These are phyloP conservation scores for Quercus tomentella DNA, from an alignment of 331 rosid genomes.

Conservation along the genomic window DNA sequence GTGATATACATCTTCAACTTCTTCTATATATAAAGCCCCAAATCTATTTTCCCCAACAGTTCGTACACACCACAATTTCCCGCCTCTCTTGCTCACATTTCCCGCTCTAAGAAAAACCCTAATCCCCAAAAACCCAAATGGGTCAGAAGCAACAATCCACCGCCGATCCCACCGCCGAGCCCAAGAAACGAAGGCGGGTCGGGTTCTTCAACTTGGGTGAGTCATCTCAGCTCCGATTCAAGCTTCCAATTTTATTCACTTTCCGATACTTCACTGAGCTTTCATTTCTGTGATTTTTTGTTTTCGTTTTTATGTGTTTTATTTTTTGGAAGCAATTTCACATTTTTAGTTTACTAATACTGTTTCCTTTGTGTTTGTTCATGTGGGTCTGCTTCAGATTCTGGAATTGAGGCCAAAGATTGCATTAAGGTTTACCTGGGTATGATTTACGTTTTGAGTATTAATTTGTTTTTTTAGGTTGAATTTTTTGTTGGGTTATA, in stretches of 20 bases:
- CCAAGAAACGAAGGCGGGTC: constrained; percentile 41
- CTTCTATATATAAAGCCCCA: neutral
- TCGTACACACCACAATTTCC: constrained; percentile 25
- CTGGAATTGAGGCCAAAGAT: constrained; percentile 70
- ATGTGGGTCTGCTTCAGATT: constrained; percentile 39
- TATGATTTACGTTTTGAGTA: constrained; percentile 16
- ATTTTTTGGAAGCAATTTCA: neutral
- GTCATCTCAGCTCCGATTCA: neutral
- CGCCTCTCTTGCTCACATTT: constrained; percentile 28
- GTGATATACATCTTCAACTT: neutral
- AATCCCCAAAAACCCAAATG: constrained; percentile 20
- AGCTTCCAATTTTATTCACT: neutral
- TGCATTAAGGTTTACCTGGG: constrained; percentile 74
- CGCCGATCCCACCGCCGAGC: constrained; percentile 20
- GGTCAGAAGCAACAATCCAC: constrained; percentile 32
- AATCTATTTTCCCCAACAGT: neutral
- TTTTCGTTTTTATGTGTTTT: neutral
- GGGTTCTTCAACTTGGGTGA: constrained; percentile 30
- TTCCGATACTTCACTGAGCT: neutral
- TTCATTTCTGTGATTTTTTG: neutral
- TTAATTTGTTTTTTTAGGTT: neutral
- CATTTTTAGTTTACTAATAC: constrained; percentile 1
- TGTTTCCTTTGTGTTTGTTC: neutral
- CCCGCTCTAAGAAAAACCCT: constrained; percentile 39
- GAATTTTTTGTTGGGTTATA: neutral